These are phyloP conservation scores for Letharia lupina DNA, from an alignment of 495 filamentous ascomycete species.

Conservation along the genomic window DNA sequence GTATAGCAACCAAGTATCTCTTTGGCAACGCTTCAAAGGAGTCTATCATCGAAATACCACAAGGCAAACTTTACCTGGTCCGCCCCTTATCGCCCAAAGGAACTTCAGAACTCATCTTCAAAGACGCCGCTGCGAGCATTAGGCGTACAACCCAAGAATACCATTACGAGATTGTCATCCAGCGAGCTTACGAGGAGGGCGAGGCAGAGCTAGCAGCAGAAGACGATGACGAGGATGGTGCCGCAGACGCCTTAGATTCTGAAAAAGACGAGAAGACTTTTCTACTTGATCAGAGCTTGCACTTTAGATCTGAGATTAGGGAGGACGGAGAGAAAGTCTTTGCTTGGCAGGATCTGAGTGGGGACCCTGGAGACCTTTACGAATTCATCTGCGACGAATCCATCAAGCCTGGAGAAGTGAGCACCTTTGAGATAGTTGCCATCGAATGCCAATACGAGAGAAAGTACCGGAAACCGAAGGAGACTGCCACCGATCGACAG, in stretches of 20 bases:
- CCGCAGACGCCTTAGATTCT: slow-evolving; percentile 49
- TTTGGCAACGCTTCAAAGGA: slow-evolving; percentile 92
- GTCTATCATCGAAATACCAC: slow-evolving; percentile 83
- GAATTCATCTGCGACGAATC: slow-evolving; percentile 88
- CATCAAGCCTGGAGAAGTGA: slow-evolving; percentile 59
- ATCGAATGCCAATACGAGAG: slow-evolving; percentile 95
- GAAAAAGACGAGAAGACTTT: slow-evolving; percentile 97
- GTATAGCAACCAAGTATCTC: slow-evolving; percentile 75
- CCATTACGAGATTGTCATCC: slow-evolving; percentile 94
- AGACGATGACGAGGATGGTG: slow-evolving; percentile 71
- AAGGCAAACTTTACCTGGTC: slow-evolving; percentile 95
- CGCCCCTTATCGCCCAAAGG: slow-evolving; percentile 92
- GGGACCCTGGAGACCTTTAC: slow-evolving; percentile 86
- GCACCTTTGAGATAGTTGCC: slow-evolving; percentile 75
- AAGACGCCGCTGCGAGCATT: slow-evolving; percentile 86
- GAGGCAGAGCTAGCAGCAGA: slow-evolving; percentile 84
- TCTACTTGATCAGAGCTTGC: slow-evolving; percentile 80
- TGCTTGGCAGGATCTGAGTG: slow-evolving; percentile 90
- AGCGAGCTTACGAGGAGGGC: slow-evolving; percentile 93
- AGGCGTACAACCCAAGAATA: slow-evolving; percentile 87
- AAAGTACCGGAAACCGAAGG: slow-evolving; percentile 70
- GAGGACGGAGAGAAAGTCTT: slow-evolving; percentile 73
- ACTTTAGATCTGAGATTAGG: slow-evolving; percentile 75
- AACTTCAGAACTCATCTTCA: slow-evolving; percentile 97
- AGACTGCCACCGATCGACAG: slow-evolving; percentile 74